Evolutionary conservation across 176 grass and related monocot genomes (phyloP).

Genomic region (Leersia perrieri): DNA sequence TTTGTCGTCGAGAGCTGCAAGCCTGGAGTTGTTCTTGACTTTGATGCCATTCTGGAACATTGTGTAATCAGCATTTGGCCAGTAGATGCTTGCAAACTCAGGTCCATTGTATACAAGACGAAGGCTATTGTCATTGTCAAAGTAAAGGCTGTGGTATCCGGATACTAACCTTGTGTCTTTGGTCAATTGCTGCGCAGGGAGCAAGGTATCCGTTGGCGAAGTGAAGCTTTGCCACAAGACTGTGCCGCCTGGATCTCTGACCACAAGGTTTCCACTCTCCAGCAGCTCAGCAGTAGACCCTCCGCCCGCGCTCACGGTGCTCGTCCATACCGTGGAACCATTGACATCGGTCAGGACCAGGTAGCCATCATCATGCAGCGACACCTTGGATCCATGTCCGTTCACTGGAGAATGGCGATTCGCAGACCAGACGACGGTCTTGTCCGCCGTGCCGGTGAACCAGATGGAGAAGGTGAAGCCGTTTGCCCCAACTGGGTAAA

Average conservation of each 20-base stretch:
- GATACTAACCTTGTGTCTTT: slow-evolving; percentile 29
- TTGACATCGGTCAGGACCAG: slow-evolving; percentile 36
- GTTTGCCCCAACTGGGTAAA: slow-evolving; percentile 25
- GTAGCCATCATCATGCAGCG: slow-evolving; percentile 16
- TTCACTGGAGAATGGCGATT: slow-evolving; percentile 37
- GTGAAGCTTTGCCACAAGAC: slow-evolving; percentile 45
- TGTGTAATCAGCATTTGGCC: slow-evolving; percentile 3
- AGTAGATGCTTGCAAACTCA: slow-evolving; percentile 46
- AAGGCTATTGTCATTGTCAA: slow-evolving; percentile 43
- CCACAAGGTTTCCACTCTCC: slow-evolving; percentile 16
- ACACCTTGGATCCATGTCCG: slow-evolving; percentile 41
- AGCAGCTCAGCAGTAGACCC: slow-evolving; percentile 25
- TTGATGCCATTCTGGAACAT: slow-evolving; percentile 9
- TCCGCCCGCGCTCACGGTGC: background rate
- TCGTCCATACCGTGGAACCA: slow-evolving; percentile 36
- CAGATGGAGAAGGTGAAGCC: slow-evolving; percentile 55
- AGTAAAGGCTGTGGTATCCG: slow-evolving; percentile 34
- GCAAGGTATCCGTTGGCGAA: slow-evolving; percentile 44
- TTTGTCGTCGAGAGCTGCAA: background rate
- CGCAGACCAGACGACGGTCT: slow-evolving; percentile 44
- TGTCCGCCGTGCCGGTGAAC: slow-evolving; percentile 30
- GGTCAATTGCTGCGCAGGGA: slow-evolving; percentile 26
- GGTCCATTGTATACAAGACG: slow-evolving; percentile 38
- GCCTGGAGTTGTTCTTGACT: slow-evolving; percentile 41
- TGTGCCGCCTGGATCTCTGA: background rate